Conservation (phyloP, 768 basidiomycete species). For the Russula griseocarnosa region DNA sequence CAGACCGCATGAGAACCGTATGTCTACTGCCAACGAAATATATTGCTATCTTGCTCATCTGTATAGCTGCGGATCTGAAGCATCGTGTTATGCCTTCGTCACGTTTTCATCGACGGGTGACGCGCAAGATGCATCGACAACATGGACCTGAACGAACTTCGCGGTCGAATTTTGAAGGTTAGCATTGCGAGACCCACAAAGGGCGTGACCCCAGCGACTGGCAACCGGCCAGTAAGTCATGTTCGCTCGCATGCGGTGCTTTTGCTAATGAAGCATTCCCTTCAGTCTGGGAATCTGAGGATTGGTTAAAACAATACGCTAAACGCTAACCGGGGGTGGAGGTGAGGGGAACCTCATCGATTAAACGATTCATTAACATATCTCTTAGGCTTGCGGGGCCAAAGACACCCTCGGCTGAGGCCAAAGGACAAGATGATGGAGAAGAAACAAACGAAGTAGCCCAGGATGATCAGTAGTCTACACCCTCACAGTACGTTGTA, state of each 20-base stretch:
- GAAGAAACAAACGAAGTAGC: constrained; percentile 36
- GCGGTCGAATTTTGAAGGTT: constrained; percentile 71
- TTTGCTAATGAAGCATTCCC: constrained; percentile 1
- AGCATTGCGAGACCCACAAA: constrained; percentile 85
- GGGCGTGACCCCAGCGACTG: constrained; percentile 52
- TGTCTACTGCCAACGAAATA: constrained; percentile 24
- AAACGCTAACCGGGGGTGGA: constrained; percentile 71
- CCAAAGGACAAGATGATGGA: constrained; percentile 30
- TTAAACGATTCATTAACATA: not conserved
- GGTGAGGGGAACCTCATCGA: constrained; percentile 41
- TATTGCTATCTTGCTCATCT: constrained; percentile 12
- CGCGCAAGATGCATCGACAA: constrained; percentile 98
- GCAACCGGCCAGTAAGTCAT: constrained; percentile 67
- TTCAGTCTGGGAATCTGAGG: constrained; percentile 95
- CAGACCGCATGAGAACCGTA: constrained; percentile 58
- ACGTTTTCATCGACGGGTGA: constrained; percentile 77
- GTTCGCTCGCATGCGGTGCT: constrained; percentile 8
- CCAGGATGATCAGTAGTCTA: constrained; percentile 59
- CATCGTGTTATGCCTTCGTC: constrained; percentile 91
- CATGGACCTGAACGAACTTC: constrained; percentile 92
- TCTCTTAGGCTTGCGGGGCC: constrained; percentile 47
- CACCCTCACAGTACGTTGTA: constrained; percentile 8
- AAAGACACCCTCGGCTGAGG: constrained; percentile 33
- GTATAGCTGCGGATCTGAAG: constrained; percentile 51
- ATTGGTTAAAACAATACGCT: constrained; percentile 81